These are phyloP conservation scores for Golubevia sp. DNA, from an alignment of 1,284 basidiomycete genomes.

Conservation along the genomic window DNA sequence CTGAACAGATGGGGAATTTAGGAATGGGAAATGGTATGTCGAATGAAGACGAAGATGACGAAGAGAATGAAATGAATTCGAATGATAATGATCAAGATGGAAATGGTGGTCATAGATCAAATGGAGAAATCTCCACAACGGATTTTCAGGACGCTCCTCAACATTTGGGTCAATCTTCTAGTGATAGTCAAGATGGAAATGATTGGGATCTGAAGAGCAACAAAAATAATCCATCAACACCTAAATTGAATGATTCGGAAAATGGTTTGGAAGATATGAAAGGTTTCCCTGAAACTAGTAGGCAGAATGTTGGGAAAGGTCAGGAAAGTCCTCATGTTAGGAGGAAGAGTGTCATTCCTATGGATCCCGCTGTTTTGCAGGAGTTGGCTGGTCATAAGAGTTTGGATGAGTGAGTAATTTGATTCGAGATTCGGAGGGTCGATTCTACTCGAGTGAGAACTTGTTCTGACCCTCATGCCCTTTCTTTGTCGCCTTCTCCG, in stretches of 20 bases:
- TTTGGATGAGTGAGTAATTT: slow-evolving; percentile 24
- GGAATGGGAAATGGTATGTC: slow-evolving; percentile 6
- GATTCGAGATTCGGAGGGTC: no score
- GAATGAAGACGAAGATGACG: slow-evolving; percentile 5
- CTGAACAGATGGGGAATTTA: no score
- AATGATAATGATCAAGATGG: not conserved
- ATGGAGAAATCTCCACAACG: slow-evolving; percentile 41
- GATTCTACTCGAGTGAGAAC: no score
- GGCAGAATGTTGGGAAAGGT: slow-evolving; percentile 26
- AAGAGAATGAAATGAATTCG: no score
- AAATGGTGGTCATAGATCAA: slow-evolving; percentile 19
- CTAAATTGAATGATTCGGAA: no score
- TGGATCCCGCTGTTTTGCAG: slow-evolving; percentile 60
- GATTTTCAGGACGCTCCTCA: slow-evolving; percentile 49
- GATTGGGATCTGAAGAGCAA: not conserved
- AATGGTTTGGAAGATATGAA: slow-evolving; percentile 4
- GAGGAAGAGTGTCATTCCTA: slow-evolving; percentile 62
- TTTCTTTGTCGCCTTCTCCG: no score
- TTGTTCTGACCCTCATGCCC: no score
- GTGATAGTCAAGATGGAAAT: slow-evolving; percentile 3
- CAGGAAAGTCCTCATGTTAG: slow-evolving; percentile 38
- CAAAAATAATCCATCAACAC: not conserved
- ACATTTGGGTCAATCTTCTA: not conserved
- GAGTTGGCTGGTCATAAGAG: slow-evolving; percentile 61
- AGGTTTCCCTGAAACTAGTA: slow-evolving; percentile 34